Base-by-base conservation (phyloP, 225 moss, liverwort and hornwort genomes). In the Ulota crispa region DNA sequence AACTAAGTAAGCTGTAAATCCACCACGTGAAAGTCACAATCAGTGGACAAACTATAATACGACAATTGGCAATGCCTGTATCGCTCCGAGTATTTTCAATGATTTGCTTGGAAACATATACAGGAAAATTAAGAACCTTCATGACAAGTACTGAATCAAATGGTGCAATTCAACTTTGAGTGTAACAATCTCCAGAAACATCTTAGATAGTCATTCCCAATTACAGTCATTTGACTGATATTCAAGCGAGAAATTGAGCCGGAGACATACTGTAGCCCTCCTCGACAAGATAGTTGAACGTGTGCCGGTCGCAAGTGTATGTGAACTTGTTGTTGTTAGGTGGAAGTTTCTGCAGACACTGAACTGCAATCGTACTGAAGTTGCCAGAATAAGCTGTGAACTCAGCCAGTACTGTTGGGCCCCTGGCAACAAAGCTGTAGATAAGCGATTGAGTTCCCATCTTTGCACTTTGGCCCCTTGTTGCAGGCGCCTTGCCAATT, bases 251-350 rank as follows among this genome's bases (percentile, higher is more conserved):
- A 9, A 24, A 39, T 47, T 1, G 12, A 37, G 70, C 9, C 5
- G 13, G 2, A 55, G 64, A 39, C 85, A 30, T 88, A 91, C 89
- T 87, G 18, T 80, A 86, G 47, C 87, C 91, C 0, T 89, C 89
- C 28, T 91, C 91, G 20, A 89, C 89, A 47, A 89, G 89, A 53
- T 91, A 91, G 68, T 91, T 91, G 86, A 91, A 91, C 18, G 91
- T 91, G 61, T 91, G 91, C 23, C 78, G 86, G 4, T 91, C 91
- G 6, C 91, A 91, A 30, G 87, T 91, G 77, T 91, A 91, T 10
- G 91, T 91, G 68, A 89, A 88, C 68, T 89, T 89, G 59, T 91
- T 91, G 82, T 91, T 91, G 75, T 84, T 91, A 41, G 80, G 83
- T 50, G 91, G 91, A 52, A 91, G 87, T 75, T 89, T 91, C 74